Evolutionary conservation across 495 filamentous ascomycete genomes (phyloP).

Genomic region (Aspergillus cavernicola): DNA sequence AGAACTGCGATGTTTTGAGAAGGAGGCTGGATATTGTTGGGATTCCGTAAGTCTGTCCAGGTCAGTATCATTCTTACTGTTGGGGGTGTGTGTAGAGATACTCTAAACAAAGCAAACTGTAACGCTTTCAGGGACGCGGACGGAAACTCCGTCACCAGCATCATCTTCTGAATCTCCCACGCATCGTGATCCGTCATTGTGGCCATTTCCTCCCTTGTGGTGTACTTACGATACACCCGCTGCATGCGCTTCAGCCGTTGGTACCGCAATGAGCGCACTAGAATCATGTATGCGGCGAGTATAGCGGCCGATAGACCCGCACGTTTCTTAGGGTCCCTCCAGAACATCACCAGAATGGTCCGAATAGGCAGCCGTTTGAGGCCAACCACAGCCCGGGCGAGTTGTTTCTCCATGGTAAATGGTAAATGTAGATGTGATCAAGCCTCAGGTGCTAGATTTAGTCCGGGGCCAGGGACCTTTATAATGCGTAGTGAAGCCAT

Average conservation of each 20-base stretch:
- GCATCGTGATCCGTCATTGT: constrained; percentile 59
- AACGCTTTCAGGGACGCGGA: constrained; percentile 49
- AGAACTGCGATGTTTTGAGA: constrained; percentile 54
- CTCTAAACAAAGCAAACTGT: constrained; percentile 62
- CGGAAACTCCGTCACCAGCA: constrained; percentile 53
- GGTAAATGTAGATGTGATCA: too few species aligned
- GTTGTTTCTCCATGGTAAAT: constrained; percentile 5
- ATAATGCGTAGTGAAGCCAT: background rate
- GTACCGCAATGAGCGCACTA: constrained; percentile 39
- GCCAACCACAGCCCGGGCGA: background rate
- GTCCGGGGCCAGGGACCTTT: background rate
- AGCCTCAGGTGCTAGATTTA: too few species aligned
- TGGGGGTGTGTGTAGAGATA: constrained; percentile 12
- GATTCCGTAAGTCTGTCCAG: constrained; percentile 58
- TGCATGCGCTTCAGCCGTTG: constrained; percentile 42
- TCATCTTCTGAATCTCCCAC: constrained; percentile 47
- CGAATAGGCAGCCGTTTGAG: constrained; percentile 8
- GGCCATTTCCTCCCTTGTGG: constrained; percentile 45
- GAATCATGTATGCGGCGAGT: constrained; percentile 17
- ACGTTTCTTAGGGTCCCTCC: constrained; percentile 7
- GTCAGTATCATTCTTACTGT: background rate
- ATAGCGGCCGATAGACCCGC: background rate
- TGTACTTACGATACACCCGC: constrained; percentile 38
- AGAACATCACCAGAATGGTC: background rate
- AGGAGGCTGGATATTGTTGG: constrained; percentile 58